Conservation (phyloP, 2,329 filamentous ascomycete genomes). For the Stemphylium vesicarium region DNA sequence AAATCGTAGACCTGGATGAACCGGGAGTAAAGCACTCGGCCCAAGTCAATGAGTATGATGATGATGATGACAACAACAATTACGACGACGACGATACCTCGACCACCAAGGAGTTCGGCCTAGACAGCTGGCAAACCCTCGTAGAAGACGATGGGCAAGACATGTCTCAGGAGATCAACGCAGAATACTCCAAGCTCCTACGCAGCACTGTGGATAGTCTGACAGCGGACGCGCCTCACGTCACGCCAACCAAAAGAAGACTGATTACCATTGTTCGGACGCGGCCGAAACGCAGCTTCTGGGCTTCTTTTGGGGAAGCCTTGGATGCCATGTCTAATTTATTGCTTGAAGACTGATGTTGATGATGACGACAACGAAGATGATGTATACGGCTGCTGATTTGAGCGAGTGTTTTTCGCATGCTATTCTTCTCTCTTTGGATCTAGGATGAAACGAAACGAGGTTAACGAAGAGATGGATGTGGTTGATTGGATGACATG, state of each 20-base stretch:
- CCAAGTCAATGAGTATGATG: not conserved
- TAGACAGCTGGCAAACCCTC: conserved; percentile 23
- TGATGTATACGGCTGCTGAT: not conserved
- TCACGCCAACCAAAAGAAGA: not conserved
- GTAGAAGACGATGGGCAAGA: conserved; percentile 7
- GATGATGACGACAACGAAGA: not conserved
- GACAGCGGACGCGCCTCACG: not conserved
- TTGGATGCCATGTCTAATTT: conserved; percentile 27
- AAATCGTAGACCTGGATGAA: conserved; percentile 1
- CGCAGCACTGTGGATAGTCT: conserved; percentile 13
- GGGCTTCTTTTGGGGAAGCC: conserved; percentile 28
- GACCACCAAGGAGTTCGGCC: conserved; percentile 10
- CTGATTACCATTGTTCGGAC: conserved; percentile 19
- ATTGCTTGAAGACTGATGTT: conserved; percentile 11
- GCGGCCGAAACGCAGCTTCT: conserved; percentile 25
- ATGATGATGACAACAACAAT: not conserved
- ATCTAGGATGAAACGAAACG: not conserved
- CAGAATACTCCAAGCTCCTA: conserved; percentile 5
- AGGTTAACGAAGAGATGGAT: no score
- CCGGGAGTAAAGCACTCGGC: not conserved
- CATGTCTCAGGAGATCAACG: conserved; percentile 2
- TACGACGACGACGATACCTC: not conserved
- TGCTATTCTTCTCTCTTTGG: not conserved
- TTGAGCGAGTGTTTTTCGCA: not conserved
- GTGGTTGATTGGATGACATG: not conserved